These are phyloP conservation scores for Polyporus tsugae DNA, from an alignment of 1,284 basidiomycete genomes.

Conservation along the genomic window DNA sequence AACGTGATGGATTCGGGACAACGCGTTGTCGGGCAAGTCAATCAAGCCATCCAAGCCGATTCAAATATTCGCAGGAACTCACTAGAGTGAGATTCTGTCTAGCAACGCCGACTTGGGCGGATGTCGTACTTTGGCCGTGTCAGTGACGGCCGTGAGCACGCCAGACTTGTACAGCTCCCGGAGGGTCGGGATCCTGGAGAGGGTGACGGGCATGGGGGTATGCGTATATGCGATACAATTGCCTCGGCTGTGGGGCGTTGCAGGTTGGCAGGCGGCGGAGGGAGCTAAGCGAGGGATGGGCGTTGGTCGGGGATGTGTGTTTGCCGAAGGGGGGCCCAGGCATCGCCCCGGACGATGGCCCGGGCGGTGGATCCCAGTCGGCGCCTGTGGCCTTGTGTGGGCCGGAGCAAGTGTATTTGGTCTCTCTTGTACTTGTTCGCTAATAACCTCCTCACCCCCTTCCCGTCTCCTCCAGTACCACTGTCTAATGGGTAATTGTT, in stretches of 20 bases:
- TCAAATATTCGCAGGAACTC: slow-evolving; percentile 42
- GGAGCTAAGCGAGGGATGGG: slow-evolving; percentile 10
- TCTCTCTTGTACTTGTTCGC: slow-evolving; percentile 37
- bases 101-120: slow-evolving; percentile 49
- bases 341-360: slow-evolving; percentile 22
- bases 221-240: background rate
- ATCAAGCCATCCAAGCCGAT: slow-evolving; percentile 20
- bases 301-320: background rate
- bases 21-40: slow-evolving; percentile 11
- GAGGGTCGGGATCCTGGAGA: slow-evolving; percentile 60
- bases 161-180: slow-evolving; percentile 55
- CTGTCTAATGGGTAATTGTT: slow-evolving; percentile 43
- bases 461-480: slow-evolving; percentile 20
- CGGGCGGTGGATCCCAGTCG: slow-evolving; percentile 11
- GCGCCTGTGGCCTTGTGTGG: slow-evolving; percentile 19
- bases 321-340: slow-evolving; percentile 11
- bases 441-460: slow-evolving; percentile 28
- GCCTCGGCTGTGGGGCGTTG: background rate
- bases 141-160: slow-evolving; percentile 41
- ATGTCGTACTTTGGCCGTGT: slow-evolving; percentile 42
- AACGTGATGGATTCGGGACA: slow-evolving; percentile 17
- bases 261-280: background rate
- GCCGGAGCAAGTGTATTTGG: slow-evolving; percentile 30
- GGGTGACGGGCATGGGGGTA: slow-evolving; percentile 43
- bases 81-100: slow-evolving; percentile 69